These are phyloP conservation scores for Flammula alnicola DNA, from an alignment of 1,284 basidiomycete species.

Conservation along the genomic window DNA sequence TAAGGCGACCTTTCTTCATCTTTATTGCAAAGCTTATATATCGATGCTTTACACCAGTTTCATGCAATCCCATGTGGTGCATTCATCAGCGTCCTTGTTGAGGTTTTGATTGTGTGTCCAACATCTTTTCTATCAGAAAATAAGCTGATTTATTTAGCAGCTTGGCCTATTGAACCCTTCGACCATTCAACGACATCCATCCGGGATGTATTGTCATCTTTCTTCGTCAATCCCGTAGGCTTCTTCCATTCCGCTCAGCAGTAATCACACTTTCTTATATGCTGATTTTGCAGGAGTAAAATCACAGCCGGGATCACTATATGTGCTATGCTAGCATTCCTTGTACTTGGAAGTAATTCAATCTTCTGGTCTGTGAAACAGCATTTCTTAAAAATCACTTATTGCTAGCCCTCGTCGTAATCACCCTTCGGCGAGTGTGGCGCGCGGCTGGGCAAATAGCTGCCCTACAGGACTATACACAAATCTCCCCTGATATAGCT, in stretches of 20 bases:
- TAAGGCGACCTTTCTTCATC: not conserved
- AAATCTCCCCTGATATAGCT: conserved; percentile 9
- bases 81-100: conserved; percentile 9
- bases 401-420: not conserved
- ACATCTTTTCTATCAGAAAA: not conserved
- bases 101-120: conserved; percentile 10
- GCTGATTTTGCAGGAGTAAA: not conserved
- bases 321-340: not conserved
- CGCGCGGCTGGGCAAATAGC: conserved; percentile 1
- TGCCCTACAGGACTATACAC: conserved; percentile 8
- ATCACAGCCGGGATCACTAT: conserved; percentile 10
- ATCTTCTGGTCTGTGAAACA: not conserved
- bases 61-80: conserved; percentile 11
- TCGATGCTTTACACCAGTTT: conserved; percentile 5
- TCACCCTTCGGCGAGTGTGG: conserved; percentile 10
- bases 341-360: not conserved
- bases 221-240: conserved; percentile 6
- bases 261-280: not conserved
- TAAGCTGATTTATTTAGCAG: conserved; percentile 3
- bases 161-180: conserved; percentile 7
- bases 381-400: not conserved
- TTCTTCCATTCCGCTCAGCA: not conserved
- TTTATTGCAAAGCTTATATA: not conserved
- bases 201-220: conserved; percentile 21
- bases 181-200: conserved; percentile 7